phyloP scores from a whole-genome alignment of 2,329 filamentous ascomycete genomes.

The Anthostomella pinea region DNA sequence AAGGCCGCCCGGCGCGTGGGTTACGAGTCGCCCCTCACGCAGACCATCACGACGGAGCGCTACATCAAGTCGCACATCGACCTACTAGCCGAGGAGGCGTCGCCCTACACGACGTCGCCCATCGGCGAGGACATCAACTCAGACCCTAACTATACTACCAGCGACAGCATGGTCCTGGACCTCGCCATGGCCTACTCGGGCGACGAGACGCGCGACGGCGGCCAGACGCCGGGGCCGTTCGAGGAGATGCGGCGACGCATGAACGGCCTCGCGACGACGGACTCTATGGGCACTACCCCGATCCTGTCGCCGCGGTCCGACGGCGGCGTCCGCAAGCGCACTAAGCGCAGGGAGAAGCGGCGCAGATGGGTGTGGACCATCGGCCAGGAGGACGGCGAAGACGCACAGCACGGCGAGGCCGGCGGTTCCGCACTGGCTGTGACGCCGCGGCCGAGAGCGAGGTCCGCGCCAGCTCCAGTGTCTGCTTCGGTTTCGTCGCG shows the following conservation, averaged over 20 bases:
- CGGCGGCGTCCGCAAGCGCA: constrained; percentile 51
- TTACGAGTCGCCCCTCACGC: constrained; percentile 60
- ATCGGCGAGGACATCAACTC: constrained; percentile 37
- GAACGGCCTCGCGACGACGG: constrained; percentile 44
- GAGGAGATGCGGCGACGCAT: constrained; percentile 61
- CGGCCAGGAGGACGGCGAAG: constrained; percentile 46
- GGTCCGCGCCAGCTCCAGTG: constrained; percentile 16
- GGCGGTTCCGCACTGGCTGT: too few species aligned
- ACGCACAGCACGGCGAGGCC: constrained; percentile 42
- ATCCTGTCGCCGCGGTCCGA: constrained; percentile 38
- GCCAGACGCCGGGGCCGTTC: constrained; percentile 60
- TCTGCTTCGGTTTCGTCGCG: constrained; percentile 4
- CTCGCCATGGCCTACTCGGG: constrained; percentile 49
- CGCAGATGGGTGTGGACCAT: constrained; percentile 67
- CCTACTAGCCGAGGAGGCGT: constrained; percentile 56
- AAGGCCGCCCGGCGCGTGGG: constrained; percentile 55
- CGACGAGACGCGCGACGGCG: constrained; percentile 57
- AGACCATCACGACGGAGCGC: constrained; percentile 61
- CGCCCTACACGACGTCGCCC: constrained; percentile 43
- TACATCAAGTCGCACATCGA: constrained; percentile 64
- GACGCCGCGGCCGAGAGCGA: constrained; percentile 33
- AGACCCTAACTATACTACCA: too few species aligned
- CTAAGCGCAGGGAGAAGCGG: constrained; percentile 57
- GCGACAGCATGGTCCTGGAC: constrained; percentile 47
- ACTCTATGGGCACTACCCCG: too few species aligned